These are phyloP conservation scores for Taphrina sp. DNA, from an alignment of 1,139 yeast species.

Conservation along the genomic window DNA sequence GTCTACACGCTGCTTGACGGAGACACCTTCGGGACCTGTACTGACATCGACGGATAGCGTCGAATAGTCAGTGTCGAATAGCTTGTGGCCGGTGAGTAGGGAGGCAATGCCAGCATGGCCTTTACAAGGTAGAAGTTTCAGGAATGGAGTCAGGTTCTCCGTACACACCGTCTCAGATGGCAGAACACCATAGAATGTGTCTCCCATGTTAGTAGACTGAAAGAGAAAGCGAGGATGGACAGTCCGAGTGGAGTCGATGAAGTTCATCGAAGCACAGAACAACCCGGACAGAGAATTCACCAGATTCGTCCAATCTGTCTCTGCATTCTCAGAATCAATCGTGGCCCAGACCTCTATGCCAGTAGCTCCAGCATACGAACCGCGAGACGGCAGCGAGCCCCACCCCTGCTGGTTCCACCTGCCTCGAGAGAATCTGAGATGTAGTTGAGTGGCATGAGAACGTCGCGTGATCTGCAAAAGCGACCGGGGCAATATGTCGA, in stretches of 20 bases:
- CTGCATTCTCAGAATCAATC: slow-evolving; percentile 48
- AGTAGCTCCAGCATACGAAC: slow-evolving; percentile 78
- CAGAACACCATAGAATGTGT: slow-evolving; percentile 72
- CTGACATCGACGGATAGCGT: slow-evolving; percentile 81
- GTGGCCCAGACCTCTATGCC: slow-evolving; percentile 94
- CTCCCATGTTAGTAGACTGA: slow-evolving; percentile 31
- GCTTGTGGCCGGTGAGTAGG: slow-evolving; percentile 85
- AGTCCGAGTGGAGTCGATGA: slow-evolving; percentile 76
- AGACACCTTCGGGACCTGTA: slow-evolving; percentile 50
- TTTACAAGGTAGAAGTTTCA: slow-evolving; percentile 85
- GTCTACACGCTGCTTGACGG: slow-evolving; percentile 69
- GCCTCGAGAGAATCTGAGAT: slow-evolving; percentile 85
- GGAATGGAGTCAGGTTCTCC: slow-evolving; percentile 90
- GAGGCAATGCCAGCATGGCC: slow-evolving; percentile 89
- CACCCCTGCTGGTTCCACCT: slow-evolving; percentile 91
- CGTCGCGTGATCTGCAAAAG: slow-evolving; percentile 72
- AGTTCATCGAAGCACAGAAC: slow-evolving; percentile 92
- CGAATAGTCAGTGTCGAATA: slow-evolving; percentile 95
- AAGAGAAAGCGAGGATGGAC: slow-evolving; percentile 62
- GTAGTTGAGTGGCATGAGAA: slow-evolving; percentile 71
- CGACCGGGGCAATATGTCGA: slow-evolving; percentile 74
- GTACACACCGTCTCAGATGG: slow-evolving; percentile 98
- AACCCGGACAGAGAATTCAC: slow-evolving; percentile 81
- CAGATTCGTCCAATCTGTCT: slow-evolving; percentile 63
- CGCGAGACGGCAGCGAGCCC: slow-evolving; percentile 78